Evolutionary conservation across 306 rosid genomes (phyloP), one percentile per base, ranked within the genome.

Genomic region (Biancaea sappan): DNA sequence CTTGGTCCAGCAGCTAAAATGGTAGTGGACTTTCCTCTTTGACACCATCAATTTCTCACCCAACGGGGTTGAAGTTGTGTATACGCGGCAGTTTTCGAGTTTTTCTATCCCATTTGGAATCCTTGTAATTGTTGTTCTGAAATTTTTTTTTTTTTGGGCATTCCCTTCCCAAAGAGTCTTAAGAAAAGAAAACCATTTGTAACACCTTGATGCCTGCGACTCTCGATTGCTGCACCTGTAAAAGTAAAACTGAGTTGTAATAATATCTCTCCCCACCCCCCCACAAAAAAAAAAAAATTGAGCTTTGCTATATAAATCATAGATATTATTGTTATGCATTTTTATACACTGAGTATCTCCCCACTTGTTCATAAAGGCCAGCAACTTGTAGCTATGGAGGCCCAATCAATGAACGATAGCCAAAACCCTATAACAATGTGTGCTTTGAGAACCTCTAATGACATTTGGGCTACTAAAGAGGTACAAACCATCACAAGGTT

Each of bases 121-220:
- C 69, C 35, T 22, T 77, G 73, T 66, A 60, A 51, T 71, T 79
- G 79, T 68, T 82, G 80, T 81, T 71, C 61, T 77, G 37, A 53
- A 34, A 58, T 75, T 63, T 64, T 54, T 6, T 48, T 52, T 65
- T 64, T 54, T 18, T 69, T 37, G 12, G 10, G 71, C 18, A 37
- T 28, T 52, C 25, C 51, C 56, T 52, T 74, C 81, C 58, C 50
- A 53, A n/a, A n/a, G n/a, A n/a, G n/a, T n/a, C n/a, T n/a, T n/a
- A n/a, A 52, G 76, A 44, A 58, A 76, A 56, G 44, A 62, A 73
- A 67, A 8, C 44, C 40, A 52, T 24, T 31, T 56, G 71, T 76
- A 68, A 34, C 72, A 19, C 44, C 51, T 66, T 26, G 59, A 66
- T 71, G 74, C 71, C 25, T 51, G 71, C 76, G 72, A 76, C 62